Percentiles rank a stretch among this genome's conserved stretches.
Evolutionary conservation across 495 filamentous ascomycete genomes (phyloP).

Genomic region (Pseudevernia furfuracea): DNA sequence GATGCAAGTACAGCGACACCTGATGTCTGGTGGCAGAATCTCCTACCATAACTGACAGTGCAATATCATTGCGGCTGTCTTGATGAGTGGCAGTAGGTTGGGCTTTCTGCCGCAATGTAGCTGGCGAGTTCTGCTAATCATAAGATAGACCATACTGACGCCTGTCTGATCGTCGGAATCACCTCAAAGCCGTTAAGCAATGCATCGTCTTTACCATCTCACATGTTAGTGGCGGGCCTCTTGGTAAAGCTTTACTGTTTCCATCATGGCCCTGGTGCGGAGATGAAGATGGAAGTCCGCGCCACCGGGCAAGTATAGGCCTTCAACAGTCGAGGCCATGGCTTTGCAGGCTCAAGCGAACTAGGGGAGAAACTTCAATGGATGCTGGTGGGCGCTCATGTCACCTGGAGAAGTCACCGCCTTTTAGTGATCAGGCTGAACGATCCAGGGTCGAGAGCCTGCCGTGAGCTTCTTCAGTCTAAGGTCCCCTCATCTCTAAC

Average conservation of each 20-base stretch:
- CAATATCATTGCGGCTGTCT: conserved; percentile 63
- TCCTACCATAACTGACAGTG: conserved; percentile 63
- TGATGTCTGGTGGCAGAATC: conserved; percentile 63
- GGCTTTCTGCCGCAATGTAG: conserved; percentile 35
- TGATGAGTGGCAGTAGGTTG: conserved; percentile 68
- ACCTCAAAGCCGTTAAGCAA: background rate
- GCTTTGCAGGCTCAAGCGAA: background rate
- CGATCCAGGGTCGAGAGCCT: background rate
- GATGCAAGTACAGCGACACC: conserved; percentile 80
- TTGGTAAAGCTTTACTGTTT: conserved; percentile 45
- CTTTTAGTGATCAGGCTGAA: background rate
- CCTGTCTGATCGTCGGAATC: conserved; percentile 63
- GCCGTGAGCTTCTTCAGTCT: background rate
- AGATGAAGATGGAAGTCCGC: conserved; percentile 69
- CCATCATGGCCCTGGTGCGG: conserved; percentile 72
- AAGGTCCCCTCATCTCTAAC: background rate
- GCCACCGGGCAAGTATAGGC: background rate
- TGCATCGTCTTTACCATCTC: too few relatives aligned
- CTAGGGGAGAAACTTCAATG: background rate
- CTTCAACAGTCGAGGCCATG: conserved; percentile 2
- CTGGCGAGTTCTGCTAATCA: conserved; percentile 42
- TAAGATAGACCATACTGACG: conserved; percentile 75
- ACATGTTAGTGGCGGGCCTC: too few relatives aligned
- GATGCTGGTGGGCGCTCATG: background rate
- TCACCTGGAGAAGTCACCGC: background rate